Percentiles rank a stretch among this genome's conserved stretches.
phyloP scores from a whole-genome alignment of 345 rosid species.

The Xanthoceras sorbifolium region DNA sequence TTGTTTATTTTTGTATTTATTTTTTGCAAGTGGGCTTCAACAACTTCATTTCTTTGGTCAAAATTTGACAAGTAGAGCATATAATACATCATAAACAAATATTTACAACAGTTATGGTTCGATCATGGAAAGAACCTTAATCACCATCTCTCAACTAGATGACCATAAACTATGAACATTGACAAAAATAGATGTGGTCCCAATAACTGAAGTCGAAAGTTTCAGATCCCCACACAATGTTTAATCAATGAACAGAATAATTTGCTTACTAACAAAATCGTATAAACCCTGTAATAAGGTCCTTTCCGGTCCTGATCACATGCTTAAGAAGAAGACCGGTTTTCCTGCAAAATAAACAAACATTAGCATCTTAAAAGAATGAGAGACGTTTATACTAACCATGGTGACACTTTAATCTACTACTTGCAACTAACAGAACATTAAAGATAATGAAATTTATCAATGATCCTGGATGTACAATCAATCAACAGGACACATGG shows the following conservation, averaged over 20 bases:
- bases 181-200: not conserved
- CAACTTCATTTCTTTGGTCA: not conserved
- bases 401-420: not conserved
- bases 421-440: not conserved
- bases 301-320: not conserved
- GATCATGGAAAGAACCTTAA: constrained; percentile 9
- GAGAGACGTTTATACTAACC: not conserved
- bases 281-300: constrained; percentile 2
- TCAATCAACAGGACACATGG: not conserved
- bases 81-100: not conserved
- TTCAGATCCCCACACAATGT: constrained; percentile 4
- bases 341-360: constrained; percentile 30
- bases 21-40: not conserved
- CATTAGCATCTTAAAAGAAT: not conserved
- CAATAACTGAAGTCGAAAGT: not conserved
- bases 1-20: too few species aligned
- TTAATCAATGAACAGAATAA: not conserved
- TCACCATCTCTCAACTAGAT: not conserved
- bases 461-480: not conserved
- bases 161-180: not conserved
- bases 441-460: too few species aligned
- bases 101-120: constrained; percentile 34
- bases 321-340: constrained; percentile 22
- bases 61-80: not conserved
- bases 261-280: constrained; percentile 31